A percentile compares a stretch with the other conserved stretches of the same genome.
These are phyloP conservation scores for Alternaria gaisen DNA, from an alignment of 2,329 filamentous ascomycete genomes.

Conservation along the genomic window DNA sequence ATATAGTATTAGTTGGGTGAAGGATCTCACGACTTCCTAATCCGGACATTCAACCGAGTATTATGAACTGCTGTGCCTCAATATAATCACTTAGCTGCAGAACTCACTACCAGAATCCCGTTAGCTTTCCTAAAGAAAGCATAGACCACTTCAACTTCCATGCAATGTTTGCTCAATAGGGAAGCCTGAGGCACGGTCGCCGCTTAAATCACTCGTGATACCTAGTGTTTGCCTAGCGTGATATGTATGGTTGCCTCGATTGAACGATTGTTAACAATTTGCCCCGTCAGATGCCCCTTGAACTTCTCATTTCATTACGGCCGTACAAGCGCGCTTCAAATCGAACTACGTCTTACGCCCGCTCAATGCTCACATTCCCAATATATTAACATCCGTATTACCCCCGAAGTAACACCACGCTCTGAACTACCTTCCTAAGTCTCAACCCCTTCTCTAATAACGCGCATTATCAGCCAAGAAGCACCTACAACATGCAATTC, in stretches of 20 bases:
- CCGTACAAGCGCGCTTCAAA: slow-evolving; percentile 77
- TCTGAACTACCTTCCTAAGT: neutral
- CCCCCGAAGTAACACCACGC: neutral
- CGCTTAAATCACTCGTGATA: neutral
- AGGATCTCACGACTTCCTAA: neutral
- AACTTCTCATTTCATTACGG: slow-evolving; percentile 71
- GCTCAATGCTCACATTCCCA: neutral
- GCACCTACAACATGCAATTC: slow-evolving; percentile 19
- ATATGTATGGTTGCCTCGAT: neutral
- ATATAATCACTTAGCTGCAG: neutral
- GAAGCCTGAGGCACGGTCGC: neutral
- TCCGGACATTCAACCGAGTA: neutral
- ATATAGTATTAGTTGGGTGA: neutral
- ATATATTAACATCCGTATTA: neutral
- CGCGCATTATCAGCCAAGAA: neutral
- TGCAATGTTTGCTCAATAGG: neutral
- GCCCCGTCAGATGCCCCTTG: slow-evolving; percentile 66
- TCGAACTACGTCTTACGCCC: slow-evolving; percentile 44
- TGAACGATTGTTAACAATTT: slow-evolving; percentile 18
- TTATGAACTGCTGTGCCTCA: neutral
- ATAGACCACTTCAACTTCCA: neutral
- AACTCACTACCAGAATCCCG: neutral
- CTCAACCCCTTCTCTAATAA: neutral
- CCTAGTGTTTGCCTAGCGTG: neutral
- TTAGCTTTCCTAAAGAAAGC: neutral